Percentiles rank a stretch among this genome's conserved stretches.
phyloP scores from a whole-genome alignment of 805 yeast species.

The Candida orba region DNA sequence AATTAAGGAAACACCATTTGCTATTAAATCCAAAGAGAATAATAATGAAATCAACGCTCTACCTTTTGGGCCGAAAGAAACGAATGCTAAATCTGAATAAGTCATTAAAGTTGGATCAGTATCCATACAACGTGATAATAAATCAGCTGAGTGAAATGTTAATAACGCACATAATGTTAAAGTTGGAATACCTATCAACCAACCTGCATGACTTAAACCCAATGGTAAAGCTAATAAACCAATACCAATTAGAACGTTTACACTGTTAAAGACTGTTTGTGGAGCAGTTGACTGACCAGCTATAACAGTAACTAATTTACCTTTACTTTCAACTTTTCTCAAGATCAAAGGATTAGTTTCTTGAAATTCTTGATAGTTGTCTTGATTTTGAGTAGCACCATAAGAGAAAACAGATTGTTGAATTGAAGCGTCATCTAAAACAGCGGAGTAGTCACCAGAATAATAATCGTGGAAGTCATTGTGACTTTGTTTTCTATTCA shows the following conservation, averaged over 20 bases:
- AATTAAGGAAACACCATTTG: conserved; percentile 74
- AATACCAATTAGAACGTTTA: conserved; percentile 69
- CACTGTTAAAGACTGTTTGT: conserved; percentile 71
- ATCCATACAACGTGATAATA: conserved; percentile 69
- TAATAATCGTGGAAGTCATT: conserved; percentile 14
- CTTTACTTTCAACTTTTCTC: conserved; percentile 66
- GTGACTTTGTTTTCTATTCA: conserved; percentile 16
- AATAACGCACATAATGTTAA: conserved; percentile 53
- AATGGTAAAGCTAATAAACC: conserved; percentile 70
- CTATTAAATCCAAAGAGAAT: conserved; percentile 71
- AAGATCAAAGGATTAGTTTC: conserved; percentile 46
- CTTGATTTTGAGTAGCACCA: conserved; percentile 28
- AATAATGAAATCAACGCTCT: conserved; percentile 64
- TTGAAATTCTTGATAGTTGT: conserved; percentile 34
- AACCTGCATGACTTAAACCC: conserved; percentile 66
- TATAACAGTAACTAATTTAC: conserved; percentile 60
- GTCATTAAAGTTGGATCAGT: conserved; percentile 77
- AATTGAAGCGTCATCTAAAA: conserved; percentile 36
- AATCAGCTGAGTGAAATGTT: conserved; percentile 71
- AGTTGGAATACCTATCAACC: conserved; percentile 58
- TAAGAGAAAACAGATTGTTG: conserved; percentile 25
- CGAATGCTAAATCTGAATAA: conserved; percentile 82
- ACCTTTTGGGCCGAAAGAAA: conserved; percentile 76
- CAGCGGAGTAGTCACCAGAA: conserved; percentile 27
- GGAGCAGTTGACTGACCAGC: conserved; percentile 80